Evolutionary conservation across 177 flowering plant genomes (phyloP).

Genomic region (Telopea speciosissima): DNA sequence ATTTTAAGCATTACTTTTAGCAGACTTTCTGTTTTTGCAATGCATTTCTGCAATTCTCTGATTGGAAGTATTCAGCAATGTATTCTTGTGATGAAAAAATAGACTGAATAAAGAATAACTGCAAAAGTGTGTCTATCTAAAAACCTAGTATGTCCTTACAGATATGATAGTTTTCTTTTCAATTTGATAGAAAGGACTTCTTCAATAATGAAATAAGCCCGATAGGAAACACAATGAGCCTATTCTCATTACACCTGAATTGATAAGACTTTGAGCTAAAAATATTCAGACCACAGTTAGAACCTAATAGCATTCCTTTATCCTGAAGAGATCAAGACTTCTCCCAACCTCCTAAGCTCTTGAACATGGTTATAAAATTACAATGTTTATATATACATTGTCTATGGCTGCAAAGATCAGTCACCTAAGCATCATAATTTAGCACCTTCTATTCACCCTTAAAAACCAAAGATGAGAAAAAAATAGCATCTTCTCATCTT

Average conservation of each 20-base stretch:
- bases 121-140: background rate
- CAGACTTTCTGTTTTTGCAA: background rate
- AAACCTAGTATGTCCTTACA: background rate
- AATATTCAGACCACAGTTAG: too few relatives aligned
- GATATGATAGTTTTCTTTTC: background rate
- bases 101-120: background rate
- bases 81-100: background rate
- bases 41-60: background rate
- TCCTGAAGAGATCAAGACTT: background rate
- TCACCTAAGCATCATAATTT: too few relatives aligned
- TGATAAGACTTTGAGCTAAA: too few relatives aligned
- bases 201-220: too few relatives aligned
- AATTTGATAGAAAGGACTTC: background rate
- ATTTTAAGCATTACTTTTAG: too few relatives aligned
- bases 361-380: background rate
- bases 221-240: too few relatives aligned
- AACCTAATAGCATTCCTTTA: background rate
- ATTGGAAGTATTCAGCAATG: background rate
- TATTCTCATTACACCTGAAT: too few relatives aligned
- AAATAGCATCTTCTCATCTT: slow-evolving; percentile 19
- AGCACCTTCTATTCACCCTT: background rate
- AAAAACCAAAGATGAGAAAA: too few relatives aligned
- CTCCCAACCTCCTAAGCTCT: slow-evolving; percentile 3
- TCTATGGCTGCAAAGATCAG: background rate
- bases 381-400: slow-evolving; percentile 1